Conservation (phyloP, 352 stramenopile species). For the Globisporangium carolinianum region DNA sequence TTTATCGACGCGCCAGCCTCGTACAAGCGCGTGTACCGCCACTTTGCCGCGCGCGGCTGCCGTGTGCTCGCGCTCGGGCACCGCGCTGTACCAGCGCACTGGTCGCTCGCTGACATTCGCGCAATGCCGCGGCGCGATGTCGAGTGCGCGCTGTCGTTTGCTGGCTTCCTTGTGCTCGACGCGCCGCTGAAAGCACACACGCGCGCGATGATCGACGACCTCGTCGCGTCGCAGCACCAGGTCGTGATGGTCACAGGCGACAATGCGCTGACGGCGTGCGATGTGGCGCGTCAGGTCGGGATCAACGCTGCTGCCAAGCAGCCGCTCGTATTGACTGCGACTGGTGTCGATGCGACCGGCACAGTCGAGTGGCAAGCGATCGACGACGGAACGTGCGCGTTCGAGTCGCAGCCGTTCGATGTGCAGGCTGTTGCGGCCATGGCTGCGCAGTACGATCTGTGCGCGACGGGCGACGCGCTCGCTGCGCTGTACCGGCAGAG, state of each 20-base stretch:
- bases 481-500: slow-evolving; percentile 9
- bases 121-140: slow-evolving; percentile 34
- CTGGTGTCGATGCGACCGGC: neutral
- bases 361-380: slow-evolving; percentile 22
- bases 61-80: slow-evolving; percentile 87
- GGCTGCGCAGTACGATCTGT: slow-evolving; percentile 21
- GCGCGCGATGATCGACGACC: slow-evolving; percentile 70
- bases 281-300: slow-evolving; percentile 88
- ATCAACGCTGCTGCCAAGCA: slow-evolving; percentile 33
- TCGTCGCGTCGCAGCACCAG: slow-evolving; percentile 69
- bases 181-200: slow-evolving; percentile 92
- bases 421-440: slow-evolving; percentile 10
- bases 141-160: slow-evolving; percentile 85
- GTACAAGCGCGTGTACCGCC: slow-evolving; percentile 41
- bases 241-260: slow-evolving; percentile 95
- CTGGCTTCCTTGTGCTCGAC: slow-evolving; percentile 90
- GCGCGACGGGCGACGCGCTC: slow-evolving; percentile 32
- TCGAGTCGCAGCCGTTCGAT: slow-evolving; percentile 15
- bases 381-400: slow-evolving; percentile 16
- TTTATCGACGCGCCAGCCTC: slow-evolving; percentile 63
- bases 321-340: slow-evolving; percentile 19
- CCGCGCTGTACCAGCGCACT: slow-evolving; percentile 36
- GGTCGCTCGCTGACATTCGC: slow-evolving; percentile 18
- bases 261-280: slow-evolving; percentile 87
- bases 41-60: slow-evolving; percentile 33